These are phyloP conservation scores for Maudiozyma pseudohumilis DNA, from an alignment of 805 yeast genomes.

Conservation along the genomic window DNA sequence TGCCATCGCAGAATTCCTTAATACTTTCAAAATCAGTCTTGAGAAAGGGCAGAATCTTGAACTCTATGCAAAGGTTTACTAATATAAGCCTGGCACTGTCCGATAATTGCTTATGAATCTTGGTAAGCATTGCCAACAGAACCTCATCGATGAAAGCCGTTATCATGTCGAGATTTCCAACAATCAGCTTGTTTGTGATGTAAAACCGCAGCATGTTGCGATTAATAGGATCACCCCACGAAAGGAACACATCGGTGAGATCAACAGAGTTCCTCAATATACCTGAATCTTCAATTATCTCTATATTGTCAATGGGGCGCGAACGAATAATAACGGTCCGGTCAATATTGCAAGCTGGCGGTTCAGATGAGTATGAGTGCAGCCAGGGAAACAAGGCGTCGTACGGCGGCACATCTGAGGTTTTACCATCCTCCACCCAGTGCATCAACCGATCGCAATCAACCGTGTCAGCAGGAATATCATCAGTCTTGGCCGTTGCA, in stretches of 20 bases:
- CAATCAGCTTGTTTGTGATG: background rate
- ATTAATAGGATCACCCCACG: slow-evolving; percentile 30
- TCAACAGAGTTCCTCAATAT: slow-evolving; percentile 46
- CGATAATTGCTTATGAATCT: background rate
- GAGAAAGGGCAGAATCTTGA: slow-evolving; percentile 35
- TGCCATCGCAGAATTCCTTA: slow-evolving; percentile 9
- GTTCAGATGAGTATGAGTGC: slow-evolving; percentile 58
- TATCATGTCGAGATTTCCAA: background rate
- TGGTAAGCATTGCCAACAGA: background rate
- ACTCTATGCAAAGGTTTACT: slow-evolving; percentile 15
- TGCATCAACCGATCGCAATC: background rate
- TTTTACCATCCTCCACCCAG: background rate
- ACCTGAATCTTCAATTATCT: slow-evolving; percentile 29
- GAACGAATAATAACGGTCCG: slow-evolving; percentile 27
- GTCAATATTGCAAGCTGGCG: slow-evolving; percentile 42
- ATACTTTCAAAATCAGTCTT: slow-evolving; percentile 28
- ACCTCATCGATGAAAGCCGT: background rate
- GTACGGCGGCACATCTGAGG: slow-evolving; percentile 47
- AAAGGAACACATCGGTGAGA: slow-evolving; percentile 43
- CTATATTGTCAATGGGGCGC: slow-evolving; percentile 8
- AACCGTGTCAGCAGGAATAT: background rate
- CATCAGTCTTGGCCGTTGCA: no score
- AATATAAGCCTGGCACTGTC: slow-evolving; percentile 10
- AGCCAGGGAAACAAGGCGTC: slow-evolving; percentile 79
- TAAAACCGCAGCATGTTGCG: slow-evolving; percentile 26